A percentile compares a stretch with the other conserved stretches of the same genome.
These are phyloP conservation scores for Sporothrix pseudoabietina DNA, from an alignment of 2,329 filamentous ascomycete species.

Conservation along the genomic window DNA sequence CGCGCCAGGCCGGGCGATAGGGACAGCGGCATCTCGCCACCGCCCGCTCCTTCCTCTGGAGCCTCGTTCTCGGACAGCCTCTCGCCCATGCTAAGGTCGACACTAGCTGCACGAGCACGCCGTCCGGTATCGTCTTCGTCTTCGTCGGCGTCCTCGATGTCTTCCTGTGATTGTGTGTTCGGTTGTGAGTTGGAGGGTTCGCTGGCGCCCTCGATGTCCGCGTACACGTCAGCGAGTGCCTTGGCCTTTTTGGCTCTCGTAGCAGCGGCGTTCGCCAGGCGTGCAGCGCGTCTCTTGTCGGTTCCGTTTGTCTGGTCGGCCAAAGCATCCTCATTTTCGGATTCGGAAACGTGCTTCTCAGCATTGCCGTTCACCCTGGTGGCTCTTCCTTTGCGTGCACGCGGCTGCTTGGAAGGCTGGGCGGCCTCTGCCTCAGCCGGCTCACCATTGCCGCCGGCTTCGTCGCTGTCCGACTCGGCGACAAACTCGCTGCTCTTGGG, in stretches of 20 bases:
- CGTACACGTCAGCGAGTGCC: not conserved
- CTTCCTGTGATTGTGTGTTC: not conserved
- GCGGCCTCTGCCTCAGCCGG: not conserved
- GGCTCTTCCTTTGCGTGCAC: not conserved
- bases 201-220: slow-evolving; percentile 22
- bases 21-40: slow-evolving; percentile 10
- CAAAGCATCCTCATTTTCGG: slow-evolving; percentile 1
- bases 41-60: not conserved
- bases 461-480: slow-evolving; percentile 20
- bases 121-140: not conserved
- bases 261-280: not conserved
- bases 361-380: slow-evolving; percentile 13
- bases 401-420: not conserved
- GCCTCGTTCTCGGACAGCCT: not conserved
- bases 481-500: slow-evolving; percentile 27
- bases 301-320: not conserved
- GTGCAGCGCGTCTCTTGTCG: not conserved
- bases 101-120: slow-evolving; percentile 23
- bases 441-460: not conserved
- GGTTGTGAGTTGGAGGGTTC: not conserved
- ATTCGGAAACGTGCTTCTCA: slow-evolving; percentile 29
- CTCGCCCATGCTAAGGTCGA: slow-evolving; percentile 32
- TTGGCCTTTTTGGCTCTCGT: not conserved
- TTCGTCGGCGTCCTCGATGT: slow-evolving; percentile 16
- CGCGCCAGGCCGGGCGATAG: slow-evolving; percentile 26